Conservation (phyloP, 208 protist genomes). For the Trypanosoma rangeli region DNA sequence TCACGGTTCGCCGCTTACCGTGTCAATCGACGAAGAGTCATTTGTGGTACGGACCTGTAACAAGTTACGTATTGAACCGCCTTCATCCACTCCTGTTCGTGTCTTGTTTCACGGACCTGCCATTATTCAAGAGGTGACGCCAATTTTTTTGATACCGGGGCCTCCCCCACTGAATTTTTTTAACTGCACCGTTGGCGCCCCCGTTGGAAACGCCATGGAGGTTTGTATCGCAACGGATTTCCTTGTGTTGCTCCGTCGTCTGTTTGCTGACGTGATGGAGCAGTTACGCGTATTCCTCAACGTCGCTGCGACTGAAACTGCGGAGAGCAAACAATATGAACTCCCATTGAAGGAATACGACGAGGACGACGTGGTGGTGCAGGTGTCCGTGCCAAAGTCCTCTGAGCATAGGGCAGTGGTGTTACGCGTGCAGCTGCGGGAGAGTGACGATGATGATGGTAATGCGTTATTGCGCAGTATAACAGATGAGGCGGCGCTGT, state of each 20-base stretch:
- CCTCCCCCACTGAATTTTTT: slow-evolving; percentile 6
- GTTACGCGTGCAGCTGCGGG: slow-evolving; percentile 8
- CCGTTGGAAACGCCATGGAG: not conserved
- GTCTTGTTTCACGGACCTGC: slow-evolving; percentile 21
- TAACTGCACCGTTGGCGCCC: not conserved
- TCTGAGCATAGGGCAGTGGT: not conserved
- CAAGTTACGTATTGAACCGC: not conserved
- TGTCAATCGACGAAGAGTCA: not conserved
- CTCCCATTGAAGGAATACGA: not conserved
- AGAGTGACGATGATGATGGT: slow-evolving; percentile 6
- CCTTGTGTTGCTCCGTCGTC: not conserved
- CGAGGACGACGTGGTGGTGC: slow-evolving; percentile 1
- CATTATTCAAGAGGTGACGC: slow-evolving; percentile 21
- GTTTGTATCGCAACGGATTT: slow-evolving; percentile 2
- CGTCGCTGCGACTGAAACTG: not conserved
- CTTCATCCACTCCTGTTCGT: not conserved
- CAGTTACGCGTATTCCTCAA: slow-evolving; percentile 2
- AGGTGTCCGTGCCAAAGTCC: not conserved
- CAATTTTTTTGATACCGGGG: slow-evolving; percentile 24
- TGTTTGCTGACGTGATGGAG: not conserved
- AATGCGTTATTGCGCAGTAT: not conserved
- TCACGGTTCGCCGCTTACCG: not conserved
- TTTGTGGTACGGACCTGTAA: not conserved
- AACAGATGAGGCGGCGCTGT: slow-evolving; percentile 1
- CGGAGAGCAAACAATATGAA: not conserved